phyloP scores from a whole-genome alignment of 2,329 filamentous ascomycete genomes.

The Aphanocladium album region DNA sequence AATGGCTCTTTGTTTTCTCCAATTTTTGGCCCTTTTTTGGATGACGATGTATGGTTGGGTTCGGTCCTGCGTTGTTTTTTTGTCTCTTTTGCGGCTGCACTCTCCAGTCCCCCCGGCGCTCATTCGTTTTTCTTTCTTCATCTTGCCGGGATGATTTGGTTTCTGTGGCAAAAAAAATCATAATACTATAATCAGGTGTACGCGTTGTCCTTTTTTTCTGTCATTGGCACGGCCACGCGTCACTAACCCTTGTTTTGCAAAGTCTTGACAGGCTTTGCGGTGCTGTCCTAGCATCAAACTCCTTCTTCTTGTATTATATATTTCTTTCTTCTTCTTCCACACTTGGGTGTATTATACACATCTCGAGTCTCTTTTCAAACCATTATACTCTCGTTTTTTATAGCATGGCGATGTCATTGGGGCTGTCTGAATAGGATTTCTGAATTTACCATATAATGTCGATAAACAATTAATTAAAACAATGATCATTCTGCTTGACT shows the following conservation, averaged over 20 bases:
- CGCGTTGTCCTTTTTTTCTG: neutral
- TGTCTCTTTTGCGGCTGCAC: conserved; percentile 12
- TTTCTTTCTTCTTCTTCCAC: conserved; percentile 5
- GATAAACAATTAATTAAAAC: neutral
- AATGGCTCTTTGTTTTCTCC: neutral
- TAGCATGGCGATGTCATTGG: conserved; percentile 10
- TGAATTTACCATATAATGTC: neutral
- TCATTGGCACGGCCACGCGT: neutral
- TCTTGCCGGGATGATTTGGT: neutral
- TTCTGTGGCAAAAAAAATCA: neutral
- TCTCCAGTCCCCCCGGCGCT: conserved; percentile 7
- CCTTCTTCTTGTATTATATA: conserved; percentile 8
- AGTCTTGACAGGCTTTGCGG: neutral
- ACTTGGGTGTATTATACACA: neutral
- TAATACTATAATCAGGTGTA: conserved; percentile 12
- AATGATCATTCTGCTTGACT: neutral
- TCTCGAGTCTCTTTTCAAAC: neutral
- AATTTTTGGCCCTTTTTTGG: conserved; percentile 22
- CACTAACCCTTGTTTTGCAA: neutral
- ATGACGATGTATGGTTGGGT: conserved; percentile 11
- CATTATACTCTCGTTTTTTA: conserved; percentile 10
- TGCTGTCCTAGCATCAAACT: neutral
- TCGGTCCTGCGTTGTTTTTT: conserved; percentile 2
- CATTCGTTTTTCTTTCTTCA: conserved; percentile 14
- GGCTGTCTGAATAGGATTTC: conserved; percentile 8